Evolutionary conservation across 1,284 basidiomycete species (phyloP).

Genomic region (Dichomitus squalens): DNA sequence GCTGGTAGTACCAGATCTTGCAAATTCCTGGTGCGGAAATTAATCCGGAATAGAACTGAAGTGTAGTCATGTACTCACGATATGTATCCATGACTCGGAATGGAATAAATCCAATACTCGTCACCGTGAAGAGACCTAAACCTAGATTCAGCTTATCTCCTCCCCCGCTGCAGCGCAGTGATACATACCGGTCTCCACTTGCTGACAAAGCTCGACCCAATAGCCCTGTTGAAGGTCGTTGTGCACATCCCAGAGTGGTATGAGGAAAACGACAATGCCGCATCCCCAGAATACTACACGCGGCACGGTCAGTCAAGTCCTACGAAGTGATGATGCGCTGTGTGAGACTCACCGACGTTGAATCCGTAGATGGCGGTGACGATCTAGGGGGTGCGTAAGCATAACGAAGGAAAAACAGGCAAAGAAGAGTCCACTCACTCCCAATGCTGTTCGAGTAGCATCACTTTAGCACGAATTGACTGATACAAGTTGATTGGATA

Average conservation of each 20-base stretch:
- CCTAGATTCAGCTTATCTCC: not conserved
- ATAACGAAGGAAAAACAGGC: not conserved
- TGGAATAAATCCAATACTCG: constrained; percentile 76
- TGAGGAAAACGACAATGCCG: constrained; percentile 79
- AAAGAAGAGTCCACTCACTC: not conserved
- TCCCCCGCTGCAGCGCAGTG: not conserved
- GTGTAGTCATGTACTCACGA: constrained; percentile 48
- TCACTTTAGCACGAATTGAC: not conserved
- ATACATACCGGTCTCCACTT: constrained; percentile 70
- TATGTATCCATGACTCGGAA: constrained; percentile 79
- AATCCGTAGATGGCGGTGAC: constrained; percentile 83
- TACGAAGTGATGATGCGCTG: not conserved
- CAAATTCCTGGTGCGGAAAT: constrained; percentile 51
- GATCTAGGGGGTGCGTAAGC: constrained; percentile 43
- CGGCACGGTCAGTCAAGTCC: not conserved
- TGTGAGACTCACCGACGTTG: constrained; percentile 53
- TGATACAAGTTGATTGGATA: not conserved
- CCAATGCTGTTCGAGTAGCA: not conserved
- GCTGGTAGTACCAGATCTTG: constrained; percentile 77
- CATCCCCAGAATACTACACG: constrained; percentile 71
- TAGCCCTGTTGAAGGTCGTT: constrained; percentile 64
- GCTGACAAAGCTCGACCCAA: constrained; percentile 79
- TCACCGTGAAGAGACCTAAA: constrained; percentile 76
- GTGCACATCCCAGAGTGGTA: constrained; percentile 69
- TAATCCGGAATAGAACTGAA: not conserved